Conservation (phyloP, 78 protist genomes). For the Cavenderia fasciculata region DNA sequence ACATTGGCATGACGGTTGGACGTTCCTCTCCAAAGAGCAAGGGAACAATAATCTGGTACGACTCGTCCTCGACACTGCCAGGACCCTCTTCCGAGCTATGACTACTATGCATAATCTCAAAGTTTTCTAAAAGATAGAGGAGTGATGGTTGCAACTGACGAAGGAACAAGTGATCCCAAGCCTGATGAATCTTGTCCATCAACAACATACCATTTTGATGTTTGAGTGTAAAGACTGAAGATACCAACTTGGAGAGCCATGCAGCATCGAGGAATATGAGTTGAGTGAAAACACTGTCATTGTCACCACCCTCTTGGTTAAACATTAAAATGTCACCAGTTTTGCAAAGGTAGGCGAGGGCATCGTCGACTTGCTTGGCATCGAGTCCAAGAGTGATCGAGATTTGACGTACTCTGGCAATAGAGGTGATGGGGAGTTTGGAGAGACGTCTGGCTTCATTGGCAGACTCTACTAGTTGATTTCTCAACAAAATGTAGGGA, state of each 20-base stretch:
- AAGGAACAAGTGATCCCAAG: slow-evolving; percentile 15
- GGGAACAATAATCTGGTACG: slow-evolving; percentile 26
- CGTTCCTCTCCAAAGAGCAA: slow-evolving; percentile 41
- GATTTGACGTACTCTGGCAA: background rate
- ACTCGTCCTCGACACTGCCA: background rate
- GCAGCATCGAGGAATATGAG: slow-evolving; percentile 25
- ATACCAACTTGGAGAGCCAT: slow-evolving; percentile 41
- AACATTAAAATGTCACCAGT: slow-evolving; percentile 31
- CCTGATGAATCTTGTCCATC: background rate
- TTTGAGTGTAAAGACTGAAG: background rate
- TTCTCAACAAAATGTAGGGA: slow-evolving; percentile 11
- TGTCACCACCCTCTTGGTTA: slow-evolving; percentile 21
- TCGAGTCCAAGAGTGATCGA: slow-evolving; percentile 14
- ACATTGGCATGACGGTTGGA: slow-evolving; percentile 25
- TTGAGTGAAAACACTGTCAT: slow-evolving; percentile 19
- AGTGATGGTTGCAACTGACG: background rate
- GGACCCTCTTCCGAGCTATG: background rate
- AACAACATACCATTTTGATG: slow-evolving; percentile 55
- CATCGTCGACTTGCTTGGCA: slow-evolving; percentile 28
- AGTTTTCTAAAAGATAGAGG: slow-evolving; percentile 8
- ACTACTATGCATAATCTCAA: slow-evolving; percentile 26
- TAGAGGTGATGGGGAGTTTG: slow-evolving; percentile 19
- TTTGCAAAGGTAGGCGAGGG: slow-evolving; percentile 24
- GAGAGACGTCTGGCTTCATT: background rate
- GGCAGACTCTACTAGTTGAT: background rate